Base-by-base conservation (phyloP, 305 asterid species). In the Plantago coronopus region DNA sequence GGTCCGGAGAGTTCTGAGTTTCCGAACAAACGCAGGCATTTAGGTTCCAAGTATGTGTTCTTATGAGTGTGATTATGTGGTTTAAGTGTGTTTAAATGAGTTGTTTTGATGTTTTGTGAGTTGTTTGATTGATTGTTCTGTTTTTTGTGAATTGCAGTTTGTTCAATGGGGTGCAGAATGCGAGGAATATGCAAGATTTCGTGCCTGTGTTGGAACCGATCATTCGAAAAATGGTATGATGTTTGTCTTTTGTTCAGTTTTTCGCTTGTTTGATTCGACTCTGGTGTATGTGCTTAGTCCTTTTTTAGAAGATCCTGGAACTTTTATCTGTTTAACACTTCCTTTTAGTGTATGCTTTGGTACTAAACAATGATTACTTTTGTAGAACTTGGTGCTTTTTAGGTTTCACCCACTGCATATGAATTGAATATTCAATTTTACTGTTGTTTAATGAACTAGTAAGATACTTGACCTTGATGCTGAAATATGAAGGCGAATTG, bases 171-270 rank as follows among this genome's bases (percentile, higher is more conserved):
- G 59, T 71, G 61, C 75, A 64, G 66, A 59, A 69, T 72, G 79
- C 70, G 19, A 69, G 47, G 67, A 54, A 72, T 59, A 22, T 69
- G 57, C 86, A 83, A 59, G 89, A 90, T 56, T 51, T 74, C 54
- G 72, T 58, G 15, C 62, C 71, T 20, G 59, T 50, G 62, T 65
- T 90, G 80, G 97, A 87, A 59, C 89, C 90, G 50, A 48, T 71
- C 19, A 7, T 90, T 48, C 77, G 96, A 44, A 72, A 59, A 60
- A 73, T 75, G 81, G 97, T 85, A 83, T 54, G 81, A 14, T 72
- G 17, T 57, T 23, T 66, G 16, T 21, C 58, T 54, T 64, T 57
- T 50, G 48, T 53, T 16, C 8, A 13, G 13, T 13, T 17, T 55
- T 13, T 53, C 40, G 15, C 16, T 55, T 63, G 12, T 62, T n/a